phyloP scores from a whole-genome alignment of 2,329 filamentous ascomycete genomes.

The Ramularia endophylla region DNA sequence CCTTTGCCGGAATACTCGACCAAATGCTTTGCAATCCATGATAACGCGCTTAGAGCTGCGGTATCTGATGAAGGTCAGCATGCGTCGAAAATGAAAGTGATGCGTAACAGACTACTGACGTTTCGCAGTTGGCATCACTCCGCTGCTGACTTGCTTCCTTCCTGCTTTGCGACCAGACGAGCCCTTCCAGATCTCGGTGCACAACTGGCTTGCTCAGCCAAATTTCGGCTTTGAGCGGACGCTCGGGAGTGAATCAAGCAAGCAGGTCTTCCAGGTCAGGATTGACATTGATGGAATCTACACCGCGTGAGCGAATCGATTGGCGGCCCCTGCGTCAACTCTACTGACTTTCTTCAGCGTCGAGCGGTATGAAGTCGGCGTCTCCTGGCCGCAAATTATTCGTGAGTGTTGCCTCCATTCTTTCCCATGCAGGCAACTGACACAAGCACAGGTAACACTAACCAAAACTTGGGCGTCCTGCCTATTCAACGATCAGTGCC shows the following conservation, averaged over 20 bases:
- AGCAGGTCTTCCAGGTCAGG: conserved; percentile 44
- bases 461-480: no score
- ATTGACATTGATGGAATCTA: conserved; percentile 61
- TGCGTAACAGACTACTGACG: no score
- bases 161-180: conserved; percentile 55
- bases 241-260: not conserved
- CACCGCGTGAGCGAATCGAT: not conserved
- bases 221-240: conserved; percentile 3
- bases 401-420: not conserved
- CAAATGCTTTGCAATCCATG: conserved; percentile 59
- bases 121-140: conserved; percentile 6
- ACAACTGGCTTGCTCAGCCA: conserved; percentile 61
- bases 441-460: no score
- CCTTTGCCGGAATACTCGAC: conserved; percentile 81
- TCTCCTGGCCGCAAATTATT: conserved; percentile 44
- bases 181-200: conserved; percentile 67
- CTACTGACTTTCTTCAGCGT: conserved; percentile 32
- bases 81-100: conserved; percentile 5
- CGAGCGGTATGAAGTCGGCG: conserved; percentile 49
- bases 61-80: not conserved
- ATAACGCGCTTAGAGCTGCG: not conserved
- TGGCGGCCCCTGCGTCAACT: not conserved
- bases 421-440: no score
- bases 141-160: conserved; percentile 59
- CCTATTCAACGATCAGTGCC: conserved; percentile 13